Evolutionary conservation across 768 basidiomycete species (phyloP), one percentile per base, ranked within the genome.

Genomic region (Amanita rubescens): DNA sequence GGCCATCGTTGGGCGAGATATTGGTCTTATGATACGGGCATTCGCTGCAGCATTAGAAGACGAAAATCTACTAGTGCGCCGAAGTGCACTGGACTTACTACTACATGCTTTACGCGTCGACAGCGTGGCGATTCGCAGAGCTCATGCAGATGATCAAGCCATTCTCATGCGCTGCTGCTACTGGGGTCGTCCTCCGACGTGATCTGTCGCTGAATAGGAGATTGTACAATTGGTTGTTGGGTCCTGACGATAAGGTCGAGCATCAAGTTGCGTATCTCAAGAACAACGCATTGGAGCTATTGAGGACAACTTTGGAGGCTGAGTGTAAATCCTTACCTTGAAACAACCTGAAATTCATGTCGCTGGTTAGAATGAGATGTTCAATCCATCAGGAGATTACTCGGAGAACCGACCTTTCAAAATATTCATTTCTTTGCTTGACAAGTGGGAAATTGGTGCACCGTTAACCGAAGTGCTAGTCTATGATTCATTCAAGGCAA

Each of bases 391-490:
- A 2, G 76, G 78, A 47, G 82, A 84, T 54, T 92, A 91, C 58
- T 74, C 86, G 0, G 84, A 85, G 56, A 87, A 88, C 3, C 74
- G 90, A 22, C 92, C 96, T 0, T 98, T 94, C 79, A 95, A 94
- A 69, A 88, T 98, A 32, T 94, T 96, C 66, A 85, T 98, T 20
- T 94, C 93, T 1, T 68, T 98, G 15, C 72, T 97, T 59, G 96
- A 99, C 67, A 96, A 96, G 67, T 97, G 92, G 90, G 96, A 98
- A 66, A 86, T 98, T 42, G 95, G 95, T 4, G 80, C 79, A 7
- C 75, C 79, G 0, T 67, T 99, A 24, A 93, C 93, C 0, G 86
- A 92, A 37, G 75, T 73, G 5, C 70, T 97, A 49, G 80, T 90
- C 10, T 81, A 88, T 59, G 90, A 95, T 59, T 77, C 90, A 0